Percentiles rank a stretch among this genome's conserved stretches.
These are phyloP conservation scores for Zoysia matrella DNA, from an alignment of 202 grass and related monocot genomes.

Conservation along the genomic window DNA sequence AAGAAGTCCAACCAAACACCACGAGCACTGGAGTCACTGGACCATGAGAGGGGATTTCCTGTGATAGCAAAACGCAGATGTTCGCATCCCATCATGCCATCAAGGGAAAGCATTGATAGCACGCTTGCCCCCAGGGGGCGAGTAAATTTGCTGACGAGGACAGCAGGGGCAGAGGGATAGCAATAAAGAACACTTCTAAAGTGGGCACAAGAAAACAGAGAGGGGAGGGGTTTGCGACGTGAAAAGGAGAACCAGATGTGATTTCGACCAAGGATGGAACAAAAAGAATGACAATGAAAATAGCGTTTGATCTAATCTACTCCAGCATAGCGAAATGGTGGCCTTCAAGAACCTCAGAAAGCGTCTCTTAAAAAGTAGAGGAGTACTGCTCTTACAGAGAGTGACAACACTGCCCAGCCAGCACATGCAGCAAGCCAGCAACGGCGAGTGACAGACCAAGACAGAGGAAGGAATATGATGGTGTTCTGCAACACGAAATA, in stretches of 20 bases:
- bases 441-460: neutral
- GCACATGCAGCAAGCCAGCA: neutral
- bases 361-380: neutral
- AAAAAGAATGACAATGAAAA: slow-evolving; percentile 1
- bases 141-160: slow-evolving; percentile 44
- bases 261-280: slow-evolving; percentile 12
- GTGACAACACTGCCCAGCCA: neutral
- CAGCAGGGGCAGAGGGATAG: slow-evolving; percentile 30
- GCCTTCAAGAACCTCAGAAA: slow-evolving; percentile 21
- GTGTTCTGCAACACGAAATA: slow-evolving; percentile 14
- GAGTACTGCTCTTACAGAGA: neutral
- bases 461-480: neutral
- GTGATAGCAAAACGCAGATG: slow-evolving; percentile 33
- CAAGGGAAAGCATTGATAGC: slow-evolving; percentile 46
- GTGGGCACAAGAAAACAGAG: slow-evolving; percentile 5
- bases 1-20: slow-evolving; percentile 48
- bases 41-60: slow-evolving; percentile 41
- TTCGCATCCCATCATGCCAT: slow-evolving; percentile 37
- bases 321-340: slow-evolving; percentile 30
- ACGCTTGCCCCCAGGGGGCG: slow-evolving; percentile 27
- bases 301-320: slow-evolving; percentile 40
- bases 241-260: slow-evolving; percentile 8
- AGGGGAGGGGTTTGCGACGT: slow-evolving; percentile 32
- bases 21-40: slow-evolving; percentile 16
- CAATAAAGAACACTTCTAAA: slow-evolving; percentile 44